Evolutionary conservation across 208 protist species (phyloP).

Genomic region (Naegleria gruberi): DNA sequence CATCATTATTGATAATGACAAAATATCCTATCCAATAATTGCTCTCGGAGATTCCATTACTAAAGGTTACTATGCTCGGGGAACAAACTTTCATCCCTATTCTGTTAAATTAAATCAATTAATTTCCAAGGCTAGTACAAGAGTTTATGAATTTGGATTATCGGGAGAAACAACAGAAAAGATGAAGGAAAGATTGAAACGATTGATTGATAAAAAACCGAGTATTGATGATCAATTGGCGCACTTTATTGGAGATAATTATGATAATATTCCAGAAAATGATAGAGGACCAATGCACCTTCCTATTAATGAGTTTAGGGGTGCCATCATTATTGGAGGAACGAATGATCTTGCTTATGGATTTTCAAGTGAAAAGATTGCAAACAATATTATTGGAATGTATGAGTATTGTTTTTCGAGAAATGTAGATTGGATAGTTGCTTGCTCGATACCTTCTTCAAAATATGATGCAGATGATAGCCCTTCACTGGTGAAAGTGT

Average conservation of each 20-base stretch:
- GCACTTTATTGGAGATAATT: neutral
- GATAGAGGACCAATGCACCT: neutral
- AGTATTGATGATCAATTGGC: neutral
- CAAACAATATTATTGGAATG: neutral
- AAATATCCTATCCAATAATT: neutral
- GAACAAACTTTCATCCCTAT: neutral
- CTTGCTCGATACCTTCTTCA: neutral
- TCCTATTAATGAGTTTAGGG: neutral
- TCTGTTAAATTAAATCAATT: neutral
- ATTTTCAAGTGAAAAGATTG: neutral
- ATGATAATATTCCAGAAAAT: neutral
- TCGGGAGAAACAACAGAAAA: neutral
- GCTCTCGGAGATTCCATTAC: neutral
- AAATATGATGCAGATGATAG: neutral
- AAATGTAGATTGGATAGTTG: neutral
- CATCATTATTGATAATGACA: neutral
- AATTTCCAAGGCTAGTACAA: neutral
- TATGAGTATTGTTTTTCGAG: neutral
- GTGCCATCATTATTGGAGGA: neutral
- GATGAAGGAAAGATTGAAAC: neutral
- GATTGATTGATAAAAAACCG: neutral
- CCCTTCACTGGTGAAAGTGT: too few species aligned
- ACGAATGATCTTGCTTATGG: neutral
- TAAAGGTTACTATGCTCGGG: neutral
- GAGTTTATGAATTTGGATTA: neutral